Conservation (phyloP, 805 yeast genomes). For the Priceomyces castillae region DNA sequence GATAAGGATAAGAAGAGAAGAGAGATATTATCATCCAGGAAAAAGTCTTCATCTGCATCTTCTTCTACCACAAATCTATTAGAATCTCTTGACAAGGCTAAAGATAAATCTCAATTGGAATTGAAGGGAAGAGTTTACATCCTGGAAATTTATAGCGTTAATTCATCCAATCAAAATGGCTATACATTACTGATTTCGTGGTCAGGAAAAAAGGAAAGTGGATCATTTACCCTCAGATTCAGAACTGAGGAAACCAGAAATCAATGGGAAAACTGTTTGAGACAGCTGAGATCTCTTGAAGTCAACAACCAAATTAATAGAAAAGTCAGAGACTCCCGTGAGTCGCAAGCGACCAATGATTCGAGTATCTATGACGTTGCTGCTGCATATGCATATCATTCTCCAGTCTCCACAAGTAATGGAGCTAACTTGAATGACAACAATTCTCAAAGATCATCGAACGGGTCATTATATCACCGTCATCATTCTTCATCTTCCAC, state of each 20-base stretch:
- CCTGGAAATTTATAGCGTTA: conserved; percentile 51
- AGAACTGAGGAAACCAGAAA: conserved; percentile 77
- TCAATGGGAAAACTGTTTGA: conserved; percentile 76
- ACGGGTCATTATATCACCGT: conserved; percentile 31
- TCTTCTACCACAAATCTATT: conserved; percentile 34
- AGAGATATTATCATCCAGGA: conserved; percentile 42
- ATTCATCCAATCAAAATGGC: conserved; percentile 39
- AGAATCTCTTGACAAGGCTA: conserved; percentile 32
- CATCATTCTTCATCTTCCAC: conserved; percentile 44
- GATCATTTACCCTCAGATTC: conserved; percentile 78
- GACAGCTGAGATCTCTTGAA: conserved; percentile 43
- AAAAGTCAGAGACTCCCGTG: conserved; percentile 35
- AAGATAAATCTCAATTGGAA: conserved; percentile 40
- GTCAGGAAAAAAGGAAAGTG: conserved; percentile 86
- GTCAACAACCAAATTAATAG: conserved; percentile 39
- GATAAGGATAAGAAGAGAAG: conserved; percentile 35
- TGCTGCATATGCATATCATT: conserved; percentile 16
- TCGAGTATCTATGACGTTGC: conserved; percentile 23
- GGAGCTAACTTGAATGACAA: conserved; percentile 7
- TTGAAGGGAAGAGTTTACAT: conserved; percentile 81
- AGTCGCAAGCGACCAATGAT: conserved; percentile 22
- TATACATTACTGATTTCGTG: conserved; percentile 66
- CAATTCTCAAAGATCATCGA: conserved; percentile 26
- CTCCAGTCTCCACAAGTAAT: conserved; percentile 9
- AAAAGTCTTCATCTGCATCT: conserved; percentile 48